These are phyloP conservation scores for Nicotiana knightiana DNA, from an alignment of 257 asterid genomes.

Conservation along the genomic window DNA sequence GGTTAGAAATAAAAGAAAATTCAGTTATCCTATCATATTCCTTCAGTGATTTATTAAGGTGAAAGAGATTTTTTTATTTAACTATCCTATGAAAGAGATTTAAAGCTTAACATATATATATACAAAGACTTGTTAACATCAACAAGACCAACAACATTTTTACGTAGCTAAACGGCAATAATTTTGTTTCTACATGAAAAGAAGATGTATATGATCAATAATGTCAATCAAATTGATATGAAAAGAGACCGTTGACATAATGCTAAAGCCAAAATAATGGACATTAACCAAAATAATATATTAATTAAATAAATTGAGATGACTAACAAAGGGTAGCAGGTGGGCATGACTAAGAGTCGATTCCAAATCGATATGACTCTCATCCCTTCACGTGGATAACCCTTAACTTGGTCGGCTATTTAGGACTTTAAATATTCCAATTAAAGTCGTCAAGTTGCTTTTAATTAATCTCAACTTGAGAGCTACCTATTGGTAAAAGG, in stretches of 20 bases:
- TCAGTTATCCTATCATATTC: neutral
- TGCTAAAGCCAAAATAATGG: constrained; percentile 8
- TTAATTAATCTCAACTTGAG: constrained; percentile 21
- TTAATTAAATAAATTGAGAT: neutral
- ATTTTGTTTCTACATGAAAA: neutral
- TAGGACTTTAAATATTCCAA: constrained; percentile 19
- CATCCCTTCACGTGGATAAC: constrained; percentile 34
- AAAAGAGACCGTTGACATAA: constrained; percentile 30
- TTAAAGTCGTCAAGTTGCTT: constrained; percentile 15
- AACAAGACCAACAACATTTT: neutral
- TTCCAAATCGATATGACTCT: constrained; percentile 19
- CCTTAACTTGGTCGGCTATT: constrained; percentile 37
- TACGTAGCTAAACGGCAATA: neutral
- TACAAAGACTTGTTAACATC: neutral
- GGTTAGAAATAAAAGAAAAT: neutral
- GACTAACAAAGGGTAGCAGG: constrained; percentile 5
- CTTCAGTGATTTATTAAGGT: neutral
- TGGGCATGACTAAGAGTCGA: constrained; percentile 8
- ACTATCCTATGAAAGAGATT: neutral
- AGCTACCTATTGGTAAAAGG: constrained; percentile 2
- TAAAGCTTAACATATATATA: neutral
- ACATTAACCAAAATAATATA: neutral
- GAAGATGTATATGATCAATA: neutral
- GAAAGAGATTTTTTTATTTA: neutral
- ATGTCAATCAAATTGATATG: constrained; percentile 3